phyloP scores from a whole-genome alignment of 2,329 filamentous ascomycete genomes.

The Thyridium curvatum region DNA sequence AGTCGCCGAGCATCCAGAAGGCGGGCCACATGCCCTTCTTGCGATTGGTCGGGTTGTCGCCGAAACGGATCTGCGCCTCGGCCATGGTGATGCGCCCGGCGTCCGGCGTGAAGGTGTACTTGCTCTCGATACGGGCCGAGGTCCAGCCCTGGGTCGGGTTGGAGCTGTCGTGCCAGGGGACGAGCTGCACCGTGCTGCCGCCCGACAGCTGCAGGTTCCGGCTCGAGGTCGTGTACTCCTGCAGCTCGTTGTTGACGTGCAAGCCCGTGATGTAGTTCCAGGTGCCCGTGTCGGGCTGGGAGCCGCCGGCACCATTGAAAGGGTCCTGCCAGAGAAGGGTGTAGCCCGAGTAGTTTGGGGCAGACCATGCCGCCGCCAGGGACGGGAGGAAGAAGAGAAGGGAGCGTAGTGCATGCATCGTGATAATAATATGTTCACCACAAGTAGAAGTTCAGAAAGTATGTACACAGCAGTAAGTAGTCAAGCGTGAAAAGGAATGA shows the following conservation, averaged over 20 bases:
- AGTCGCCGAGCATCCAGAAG: constrained; percentile 45
- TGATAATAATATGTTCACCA: too few species aligned
- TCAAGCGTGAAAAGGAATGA: too few species aligned
- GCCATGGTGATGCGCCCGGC: constrained; percentile 32
- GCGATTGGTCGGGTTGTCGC: constrained; percentile 23
- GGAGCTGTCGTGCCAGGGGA: constrained; percentile 30
- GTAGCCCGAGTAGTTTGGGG: constrained; percentile 32
- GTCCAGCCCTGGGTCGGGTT: constrained; percentile 33
- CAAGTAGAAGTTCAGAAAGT: too few species aligned
- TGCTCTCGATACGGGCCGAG: constrained; percentile 42
- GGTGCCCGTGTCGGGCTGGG: constrained; percentile 48
- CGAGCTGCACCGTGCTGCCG: constrained; percentile 42
- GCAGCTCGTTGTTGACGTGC: constrained; percentile 37
- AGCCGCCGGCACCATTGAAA: constrained; percentile 28
- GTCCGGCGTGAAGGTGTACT: constrained; percentile 35
- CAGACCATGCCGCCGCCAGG: constrained; percentile 25
- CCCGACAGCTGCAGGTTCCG: constrained; percentile 42
- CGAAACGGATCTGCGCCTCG: constrained; percentile 39
- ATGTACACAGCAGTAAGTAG: too few species aligned
- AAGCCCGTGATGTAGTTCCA: constrained; percentile 27
- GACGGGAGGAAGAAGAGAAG: constrained; percentile 13
- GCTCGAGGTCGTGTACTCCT: constrained; percentile 36
- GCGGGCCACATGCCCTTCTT: constrained; percentile 48
- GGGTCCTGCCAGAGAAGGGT: constrained; percentile 33
- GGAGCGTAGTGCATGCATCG: not conserved